Evolutionary conservation across 768 basidiomycete genomes (phyloP).

Genomic region (Amanita rubescens): DNA sequence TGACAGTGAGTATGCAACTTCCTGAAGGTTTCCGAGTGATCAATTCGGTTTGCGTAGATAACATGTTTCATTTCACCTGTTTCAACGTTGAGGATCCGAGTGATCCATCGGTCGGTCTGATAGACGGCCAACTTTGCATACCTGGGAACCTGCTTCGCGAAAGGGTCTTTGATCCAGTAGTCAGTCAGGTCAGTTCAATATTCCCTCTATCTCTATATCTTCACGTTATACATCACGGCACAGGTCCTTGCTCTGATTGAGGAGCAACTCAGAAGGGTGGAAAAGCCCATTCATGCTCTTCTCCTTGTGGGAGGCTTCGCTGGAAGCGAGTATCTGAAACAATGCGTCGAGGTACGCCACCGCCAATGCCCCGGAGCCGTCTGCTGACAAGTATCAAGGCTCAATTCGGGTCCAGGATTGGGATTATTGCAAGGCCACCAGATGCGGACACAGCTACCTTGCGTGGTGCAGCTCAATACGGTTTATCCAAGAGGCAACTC

Average conservation of each 20-base stretch:
- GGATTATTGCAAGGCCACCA: conserved; percentile 72
- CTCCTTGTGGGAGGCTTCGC: conserved; percentile 89
- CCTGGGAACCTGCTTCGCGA: conserved; percentile 71
- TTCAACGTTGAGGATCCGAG: conserved; percentile 83
- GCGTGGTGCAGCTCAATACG: conserved; percentile 85
- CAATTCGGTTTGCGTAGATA: conserved; percentile 36
- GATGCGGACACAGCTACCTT: conserved; percentile 87
- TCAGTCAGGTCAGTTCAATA: conserved; percentile 52
- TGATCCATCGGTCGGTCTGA: conserved; percentile 70
- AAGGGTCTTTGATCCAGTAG: conserved; percentile 88
- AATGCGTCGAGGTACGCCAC: conserved; percentile 59
- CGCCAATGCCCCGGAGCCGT: conserved; percentile 7
- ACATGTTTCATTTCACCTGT: conserved; percentile 83
- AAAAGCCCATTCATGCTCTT: conserved; percentile 73
- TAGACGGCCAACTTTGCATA: conserved; percentile 79
- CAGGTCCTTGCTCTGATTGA: conserved; percentile 77
- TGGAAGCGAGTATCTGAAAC: conserved; percentile 78
- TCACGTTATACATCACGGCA: not conserved
- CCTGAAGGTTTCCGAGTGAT: not conserved
- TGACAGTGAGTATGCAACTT: conserved; percentile 46
- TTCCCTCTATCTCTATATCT: not conserved
- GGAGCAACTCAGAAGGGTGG: conserved; percentile 58
- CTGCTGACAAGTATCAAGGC: conserved; percentile 33
- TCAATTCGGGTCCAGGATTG: conserved; percentile 57
- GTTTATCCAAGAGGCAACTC: conserved; percentile 63